Evolutionary conservation across 2,329 filamentous ascomycete genomes (phyloP), one percentile per base, ranked within the genome.

Genomic region (Pyrenochaeta sp.): DNA sequence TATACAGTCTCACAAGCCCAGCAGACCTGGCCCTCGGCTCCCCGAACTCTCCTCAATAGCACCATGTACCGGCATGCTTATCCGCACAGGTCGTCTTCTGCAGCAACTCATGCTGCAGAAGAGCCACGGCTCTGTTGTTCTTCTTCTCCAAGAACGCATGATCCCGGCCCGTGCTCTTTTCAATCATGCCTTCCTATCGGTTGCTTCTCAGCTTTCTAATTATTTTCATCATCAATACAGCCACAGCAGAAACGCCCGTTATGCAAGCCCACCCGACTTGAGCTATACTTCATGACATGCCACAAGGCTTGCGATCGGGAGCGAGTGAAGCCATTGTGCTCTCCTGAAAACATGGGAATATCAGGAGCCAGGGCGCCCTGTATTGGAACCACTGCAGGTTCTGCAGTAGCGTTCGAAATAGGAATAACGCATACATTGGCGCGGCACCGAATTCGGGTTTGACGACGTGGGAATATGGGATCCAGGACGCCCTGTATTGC

Each of bases 351-450:
- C 42, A 52, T 22, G 40, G 34, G 49, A 34, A 61, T 48, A 25
- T 58, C 51, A 30, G 54, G 53, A 54, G 53, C 50, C 53, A 45
- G 47, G 57, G 52, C 50, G 45, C 49, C 55, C 45, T 52, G 55
- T 50, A 27, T 55, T 34, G 27, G 48, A 37, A 50, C 25, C 44
- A 54, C 10, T 36, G n/a, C 39, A 37, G 49, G 42, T 42, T 42
- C 27, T 51, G 46, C 48, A 58, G 48, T 22, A 32, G 25, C n/a
- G 24, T 37, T 42, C 13, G 28, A 32, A 39, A 49, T 22, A 39
- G 36, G 36, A 37, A 30, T 19, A 39, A 42, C 19, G 47, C 47
- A 40, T 50, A n/a, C 25, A 15, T 8, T 27, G 22, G 15, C 15
- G 36, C 36, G 22, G 28, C 45, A 47, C 45, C 28, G 47, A 13